Base-by-base conservation (phyloP, 495 filamentous ascomycete genomes). In the Pseudoneurospora amorphoporcata region DNA sequence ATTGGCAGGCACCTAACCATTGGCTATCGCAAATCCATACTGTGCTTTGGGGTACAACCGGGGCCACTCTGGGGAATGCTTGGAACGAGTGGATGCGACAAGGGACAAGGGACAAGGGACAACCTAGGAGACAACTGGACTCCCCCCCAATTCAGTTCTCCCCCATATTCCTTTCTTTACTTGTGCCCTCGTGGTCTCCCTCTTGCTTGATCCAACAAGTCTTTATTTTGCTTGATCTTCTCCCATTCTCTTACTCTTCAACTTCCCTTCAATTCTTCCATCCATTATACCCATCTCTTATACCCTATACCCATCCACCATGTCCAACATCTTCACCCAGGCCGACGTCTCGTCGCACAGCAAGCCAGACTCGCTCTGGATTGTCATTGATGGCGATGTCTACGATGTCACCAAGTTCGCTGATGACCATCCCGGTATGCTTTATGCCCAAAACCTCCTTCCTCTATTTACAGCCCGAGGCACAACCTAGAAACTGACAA, bases 391-490 rank as follows among this genome's bases (percentile, higher is more conserved):
- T 75, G 92, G 94, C 73, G 95, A 98, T 81, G 96, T 98, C 68
- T 99, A 97, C 79, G 95, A 99, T 81, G 80, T 99, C 75, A 95
- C 94, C 74, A 93, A 92, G 78, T 97, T 97, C 78, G 92, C 95
- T 82, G 91, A 96, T 71, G 94, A 98, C 75, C 94, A 97, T 82
- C 94, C 93, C 79, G 92, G 91, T 91, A 86, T 23, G 78, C 71
- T 5, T 8, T 37, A n/a, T 43, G 16, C 19, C 5, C 39, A 39
- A 40, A 40, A 17, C 19, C 2, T 39, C 0, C 37, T 0, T 35
- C 32, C 1, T 40, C n/a, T 12, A 14, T 16, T 16, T 17, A 17
- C 3, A 40, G 3, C 7, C 29, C 3, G 53, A 65, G 53, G 29
- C 53, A 14, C 14, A 17, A 1, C 29, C 4, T 35, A n/a, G 29